phyloP scores from a whole-genome alignment of 1,284 basidiomycete species.

The Fomes fomentarius region DNA sequence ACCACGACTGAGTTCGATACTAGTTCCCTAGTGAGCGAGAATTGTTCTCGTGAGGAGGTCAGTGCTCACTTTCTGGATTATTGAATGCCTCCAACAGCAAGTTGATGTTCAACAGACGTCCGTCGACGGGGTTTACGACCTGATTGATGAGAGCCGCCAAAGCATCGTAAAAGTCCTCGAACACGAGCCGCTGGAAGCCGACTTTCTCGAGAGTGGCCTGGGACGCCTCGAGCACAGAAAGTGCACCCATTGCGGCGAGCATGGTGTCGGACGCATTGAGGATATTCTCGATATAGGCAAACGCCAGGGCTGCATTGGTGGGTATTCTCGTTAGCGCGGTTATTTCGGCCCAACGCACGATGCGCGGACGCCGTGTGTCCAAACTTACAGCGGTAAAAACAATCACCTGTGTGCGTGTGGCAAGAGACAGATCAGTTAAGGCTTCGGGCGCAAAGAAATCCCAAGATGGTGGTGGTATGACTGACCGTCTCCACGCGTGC shows the following conservation, averaged over 20 bases:
- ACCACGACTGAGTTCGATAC: constrained; percentile 75
- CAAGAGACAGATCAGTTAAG: not conserved
- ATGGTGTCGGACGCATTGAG: constrained; percentile 45
- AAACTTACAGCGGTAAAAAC: constrained; percentile 59
- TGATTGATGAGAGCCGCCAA: constrained; percentile 46
- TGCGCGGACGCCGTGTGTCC: not conserved
- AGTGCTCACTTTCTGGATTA: constrained; percentile 51
- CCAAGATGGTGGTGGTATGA: not conserved
- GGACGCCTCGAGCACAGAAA: constrained; percentile 57
- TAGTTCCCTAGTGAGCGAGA: constrained; percentile 31
- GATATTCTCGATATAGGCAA: constrained; percentile 57
- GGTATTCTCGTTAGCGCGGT: not conserved
- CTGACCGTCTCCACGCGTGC: constrained; percentile 60
- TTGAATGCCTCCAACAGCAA: constrained; percentile 59
- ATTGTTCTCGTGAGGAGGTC: too few relatives aligned
- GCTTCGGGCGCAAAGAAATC: too few relatives aligned
- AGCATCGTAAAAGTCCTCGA: constrained; percentile 59
- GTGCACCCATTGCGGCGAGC: constrained; percentile 52
- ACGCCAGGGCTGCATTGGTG: constrained; percentile 51
- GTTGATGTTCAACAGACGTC: constrained; percentile 40
- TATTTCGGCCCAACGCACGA: constrained; percentile 5
- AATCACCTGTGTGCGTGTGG: constrained; percentile 46
- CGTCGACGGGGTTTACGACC: constrained; percentile 43
- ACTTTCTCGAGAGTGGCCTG: constrained; percentile 56
- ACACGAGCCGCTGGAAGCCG: constrained; percentile 71